Conservation (phyloP, 495 filamentous ascomycete species). For the Tuber indicum region DNA sequence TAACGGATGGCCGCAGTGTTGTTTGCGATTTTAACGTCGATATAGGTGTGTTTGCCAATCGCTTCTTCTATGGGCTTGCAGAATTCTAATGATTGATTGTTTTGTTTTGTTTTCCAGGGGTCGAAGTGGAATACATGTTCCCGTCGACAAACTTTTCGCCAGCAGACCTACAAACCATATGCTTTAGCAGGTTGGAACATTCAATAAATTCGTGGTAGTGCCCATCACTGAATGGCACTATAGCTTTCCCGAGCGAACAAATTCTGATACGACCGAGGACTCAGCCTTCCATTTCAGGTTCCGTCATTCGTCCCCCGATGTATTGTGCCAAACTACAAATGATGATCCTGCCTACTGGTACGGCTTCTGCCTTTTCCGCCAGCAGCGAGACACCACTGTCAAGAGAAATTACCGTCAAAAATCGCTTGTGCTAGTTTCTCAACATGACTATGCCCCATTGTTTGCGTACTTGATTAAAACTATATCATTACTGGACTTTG, state of each 20-base stretch:
- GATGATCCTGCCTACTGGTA: constrained; percentile 41
- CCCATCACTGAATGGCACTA: constrained; percentile 9
- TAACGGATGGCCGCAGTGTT: constrained; percentile 31
- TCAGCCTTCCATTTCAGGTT: constrained; percentile 42
- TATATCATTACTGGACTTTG: constrained; percentile 39
- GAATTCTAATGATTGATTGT: neutral
- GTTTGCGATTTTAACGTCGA: constrained; percentile 43
- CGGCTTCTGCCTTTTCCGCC: constrained; percentile 42
- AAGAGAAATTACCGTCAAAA: constrained; percentile 42
- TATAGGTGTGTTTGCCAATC: constrained; percentile 31
- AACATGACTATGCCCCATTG: constrained; percentile 39
- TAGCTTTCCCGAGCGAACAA: constrained; percentile 41
- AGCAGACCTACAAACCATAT: constrained; percentile 40
- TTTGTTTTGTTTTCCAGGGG: constrained; percentile 21
- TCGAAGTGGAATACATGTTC: constrained; percentile 43
- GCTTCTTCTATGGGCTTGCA: constrained; percentile 5
- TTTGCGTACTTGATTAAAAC: constrained; percentile 40
- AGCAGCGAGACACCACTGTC: constrained; percentile 36
- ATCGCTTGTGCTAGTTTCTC: constrained; percentile 40
- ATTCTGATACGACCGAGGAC: constrained; percentile 39
- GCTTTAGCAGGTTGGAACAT: constrained; percentile 38
- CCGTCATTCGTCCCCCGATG: constrained; percentile 39
- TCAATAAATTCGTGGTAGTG: constrained; percentile 9
- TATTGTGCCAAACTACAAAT: constrained; percentile 24
- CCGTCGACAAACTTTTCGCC: constrained; percentile 40